These are phyloP conservation scores for Claviceps digitariae DNA, from an alignment of 2,329 filamentous ascomycete genomes.

Conservation along the genomic window DNA sequence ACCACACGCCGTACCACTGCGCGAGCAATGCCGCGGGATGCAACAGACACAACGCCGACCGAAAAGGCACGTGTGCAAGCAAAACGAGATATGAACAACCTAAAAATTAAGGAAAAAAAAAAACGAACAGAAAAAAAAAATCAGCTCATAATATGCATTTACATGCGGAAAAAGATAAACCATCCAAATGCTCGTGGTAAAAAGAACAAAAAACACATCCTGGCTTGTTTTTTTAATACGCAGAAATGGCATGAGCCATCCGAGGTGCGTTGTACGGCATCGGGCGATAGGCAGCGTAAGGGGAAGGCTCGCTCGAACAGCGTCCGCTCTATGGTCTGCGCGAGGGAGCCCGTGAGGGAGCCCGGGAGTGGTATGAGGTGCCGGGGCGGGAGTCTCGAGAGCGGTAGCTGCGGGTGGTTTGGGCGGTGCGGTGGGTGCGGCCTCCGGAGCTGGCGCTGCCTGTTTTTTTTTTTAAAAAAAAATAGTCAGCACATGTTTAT, in stretches of 20 bases:
- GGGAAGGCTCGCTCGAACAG: not conserved
- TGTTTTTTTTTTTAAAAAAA: too few relatives aligned
- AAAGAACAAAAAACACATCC: too few relatives aligned
- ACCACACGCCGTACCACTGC: too few relatives aligned
- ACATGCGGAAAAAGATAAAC: not conserved
- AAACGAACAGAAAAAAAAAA: too few relatives aligned
- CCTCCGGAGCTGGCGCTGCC: constrained; percentile 13
- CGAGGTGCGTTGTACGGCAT: not conserved
- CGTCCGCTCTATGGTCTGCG: constrained; percentile 3
- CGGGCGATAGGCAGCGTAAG: too few relatives aligned
- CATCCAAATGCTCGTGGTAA: too few relatives aligned
- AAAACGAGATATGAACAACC: too few relatives aligned
- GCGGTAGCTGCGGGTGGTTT: constrained; percentile 3
- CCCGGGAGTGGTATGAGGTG: constrained; percentile 2
- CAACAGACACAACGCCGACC: too few relatives aligned
- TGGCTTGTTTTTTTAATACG: not conserved
- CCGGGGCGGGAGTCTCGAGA: constrained; percentile 4
- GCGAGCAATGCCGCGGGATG: too few relatives aligned
- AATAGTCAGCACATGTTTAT: not conserved
- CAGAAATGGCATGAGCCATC: not conserved
- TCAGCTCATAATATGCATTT: too few relatives aligned
- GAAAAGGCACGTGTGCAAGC: too few relatives aligned
- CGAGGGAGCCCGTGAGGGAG: not conserved
- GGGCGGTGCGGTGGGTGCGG: constrained; percentile 7
- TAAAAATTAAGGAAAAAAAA: too few relatives aligned